Evolutionary conservation across 345 rosid species (phyloP).

Genomic region (Citrus sinensis): DNA sequence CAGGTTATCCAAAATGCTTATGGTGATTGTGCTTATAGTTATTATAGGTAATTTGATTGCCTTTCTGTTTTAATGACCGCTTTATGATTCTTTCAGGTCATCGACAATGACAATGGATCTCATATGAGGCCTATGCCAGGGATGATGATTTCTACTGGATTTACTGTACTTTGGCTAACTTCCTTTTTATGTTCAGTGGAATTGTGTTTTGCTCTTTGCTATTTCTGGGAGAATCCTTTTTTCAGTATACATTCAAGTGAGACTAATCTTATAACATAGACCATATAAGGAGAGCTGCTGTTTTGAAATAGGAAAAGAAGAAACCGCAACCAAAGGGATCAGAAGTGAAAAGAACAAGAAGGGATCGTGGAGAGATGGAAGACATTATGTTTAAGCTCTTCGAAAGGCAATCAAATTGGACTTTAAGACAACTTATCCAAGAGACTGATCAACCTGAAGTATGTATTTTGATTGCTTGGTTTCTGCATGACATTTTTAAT

Average conservation of each 20-base stretch:
- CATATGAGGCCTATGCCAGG: slow-evolving; percentile 84
- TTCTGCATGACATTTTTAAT: not conserved
- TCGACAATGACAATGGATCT: slow-evolving; percentile 68
- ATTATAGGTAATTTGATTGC: not conserved
- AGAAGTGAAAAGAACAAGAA: slow-evolving; percentile 77
- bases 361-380: slow-evolving; percentile 89
- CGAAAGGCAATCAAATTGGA: slow-evolving; percentile 89
- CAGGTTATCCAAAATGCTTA: slow-evolving; percentile 41
- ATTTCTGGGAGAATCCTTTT: slow-evolving; percentile 9
- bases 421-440: slow-evolving; percentile 64
- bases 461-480: slow-evolving; percentile 18
- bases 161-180: slow-evolving; percentile 35
- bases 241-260: not conserved
- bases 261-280: not conserved
- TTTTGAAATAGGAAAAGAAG: slow-evolving; percentile 69
- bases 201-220: slow-evolving; percentile 12
- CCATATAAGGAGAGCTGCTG: slow-evolving; percentile 14
- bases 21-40: not conserved
- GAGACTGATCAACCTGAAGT: slow-evolving; percentile 96
- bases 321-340: slow-evolving; percentile 48
- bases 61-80: not conserved
- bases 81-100: slow-evolving; percentile 50
- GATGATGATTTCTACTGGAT: slow-evolving; percentile 44
- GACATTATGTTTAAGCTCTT: slow-evolving; percentile 87
- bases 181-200: slow-evolving; percentile 3